Base-by-base conservation (phyloP, 495 filamentous ascomycete species). In the Apodospora peruviana region DNA sequence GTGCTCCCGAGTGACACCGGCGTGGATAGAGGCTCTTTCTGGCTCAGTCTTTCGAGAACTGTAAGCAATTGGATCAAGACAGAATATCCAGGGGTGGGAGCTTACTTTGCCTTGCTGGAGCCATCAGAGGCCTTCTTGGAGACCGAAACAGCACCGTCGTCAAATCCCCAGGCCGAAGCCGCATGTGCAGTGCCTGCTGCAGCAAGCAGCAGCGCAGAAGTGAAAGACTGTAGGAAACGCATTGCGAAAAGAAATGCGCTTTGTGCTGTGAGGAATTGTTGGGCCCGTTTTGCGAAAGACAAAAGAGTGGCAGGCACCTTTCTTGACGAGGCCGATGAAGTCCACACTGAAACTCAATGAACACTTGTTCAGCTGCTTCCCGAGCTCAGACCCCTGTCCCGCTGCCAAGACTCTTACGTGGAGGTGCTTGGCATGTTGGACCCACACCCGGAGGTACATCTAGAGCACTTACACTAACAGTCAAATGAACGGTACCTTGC, bases 101-200 rank as follows among this genome's bases (percentile, higher is more conserved):
- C 75, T 36, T 78, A 91, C 88, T 84, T 81, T 67, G 90, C 82
- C 69, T 90, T 94, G 57, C 79, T 61, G 19, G 18, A 17, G 39
- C 78, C 80, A 47, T 68, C 85, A 18, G 79, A 71, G 43, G 78
- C 82, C 72, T 90, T 70, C 61, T 70, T 95, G 41, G 77, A 79
- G 55, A 96, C 77, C 46, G 82, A 79, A 65, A 96, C 68, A 58
- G 81, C 87, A 64, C 85, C 90, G 76, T 95, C 89, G 61, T 85
- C 79, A 66, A 93, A 93, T 17, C 81, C 79, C 90, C 90, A 96
- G 23, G 82, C 81, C 27, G 87, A 80, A 43, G 87, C 86, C 36
- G 87, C 84, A 49, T 74, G 66, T 57, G 59, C 70, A 55, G 66
- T 60, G 51, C 69, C 67, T 37, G 71, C 67, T 48, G 70, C 66